phyloP scores from a whole-genome alignment of 1,284 basidiomycete species.

The Vanrija humicola region DNA sequence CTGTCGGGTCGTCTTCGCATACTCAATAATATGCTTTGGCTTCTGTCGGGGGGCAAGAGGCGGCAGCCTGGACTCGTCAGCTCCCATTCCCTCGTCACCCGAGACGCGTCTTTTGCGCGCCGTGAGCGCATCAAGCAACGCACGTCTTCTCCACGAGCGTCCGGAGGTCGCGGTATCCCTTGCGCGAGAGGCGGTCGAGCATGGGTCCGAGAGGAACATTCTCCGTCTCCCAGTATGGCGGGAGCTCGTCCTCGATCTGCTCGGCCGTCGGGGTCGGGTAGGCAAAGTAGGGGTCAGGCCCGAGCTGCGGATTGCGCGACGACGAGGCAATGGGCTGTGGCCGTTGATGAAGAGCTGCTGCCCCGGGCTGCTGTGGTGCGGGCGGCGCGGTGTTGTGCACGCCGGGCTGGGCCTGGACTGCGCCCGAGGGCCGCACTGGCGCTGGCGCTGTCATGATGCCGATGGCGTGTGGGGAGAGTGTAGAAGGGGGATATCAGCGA shows the following conservation, averaged over 20 bases:
- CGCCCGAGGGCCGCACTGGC: too few species aligned
- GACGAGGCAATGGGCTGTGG: constrained; percentile 16
- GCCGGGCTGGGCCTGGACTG: too few species aligned
- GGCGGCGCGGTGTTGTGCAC: too few species aligned
- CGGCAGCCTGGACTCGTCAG: constrained; percentile 17
- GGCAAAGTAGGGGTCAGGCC: constrained; percentile 36
- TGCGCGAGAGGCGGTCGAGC: constrained; percentile 33
- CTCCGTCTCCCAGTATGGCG: constrained; percentile 39
- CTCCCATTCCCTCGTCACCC: neutral
- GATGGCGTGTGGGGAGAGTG: too few species aligned
- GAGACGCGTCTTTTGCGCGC: neutral
- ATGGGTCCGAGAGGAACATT: constrained; percentile 35
- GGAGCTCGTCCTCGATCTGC: constrained; percentile 40
- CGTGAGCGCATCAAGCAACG: constrained; percentile 6
- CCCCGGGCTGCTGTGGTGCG: too few species aligned
- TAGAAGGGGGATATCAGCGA: too few species aligned
- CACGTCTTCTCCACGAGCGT: constrained; percentile 33
- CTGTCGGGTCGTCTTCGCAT: constrained; percentile 40
- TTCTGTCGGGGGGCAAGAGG: constrained; percentile 23
- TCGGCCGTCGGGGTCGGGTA: constrained; percentile 38
- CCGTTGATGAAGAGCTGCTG: constrained; percentile 9
- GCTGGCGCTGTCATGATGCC: too few species aligned
- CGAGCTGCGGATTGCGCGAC: constrained; percentile 37
- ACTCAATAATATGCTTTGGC: constrained; percentile 40
- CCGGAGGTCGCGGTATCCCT: constrained; percentile 36